Percentiles rank a stretch among this genome's conserved stretches.
Conservation (phyloP, 2,329 filamentous ascomycete genomes). For the Orbilia ellipsospora region DNA sequence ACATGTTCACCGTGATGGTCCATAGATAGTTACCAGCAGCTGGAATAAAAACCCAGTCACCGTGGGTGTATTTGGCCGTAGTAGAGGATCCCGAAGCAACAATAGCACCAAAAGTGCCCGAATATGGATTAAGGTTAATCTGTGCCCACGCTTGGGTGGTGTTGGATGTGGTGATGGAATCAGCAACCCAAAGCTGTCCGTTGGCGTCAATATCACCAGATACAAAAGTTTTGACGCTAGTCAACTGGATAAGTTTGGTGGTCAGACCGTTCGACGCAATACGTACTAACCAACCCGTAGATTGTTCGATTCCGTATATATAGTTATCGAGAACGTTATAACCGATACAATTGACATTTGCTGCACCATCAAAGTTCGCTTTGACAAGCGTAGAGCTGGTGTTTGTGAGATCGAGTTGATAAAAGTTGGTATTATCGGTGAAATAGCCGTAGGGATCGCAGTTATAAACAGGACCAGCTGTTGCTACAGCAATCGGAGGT, state of each 20-base stretch:
- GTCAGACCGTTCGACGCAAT: neutral
- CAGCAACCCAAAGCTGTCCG: constrained; percentile 12
- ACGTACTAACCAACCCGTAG: neutral
- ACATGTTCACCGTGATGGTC: neutral
- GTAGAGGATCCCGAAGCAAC: neutral
- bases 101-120: neutral
- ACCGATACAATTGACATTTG: constrained; percentile 11
- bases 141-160: neutral
- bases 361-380: neutral
- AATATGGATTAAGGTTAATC: constrained; percentile 18
- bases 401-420: constrained; percentile 1
- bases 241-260: neutral
- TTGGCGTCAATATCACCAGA: constrained; percentile 5
- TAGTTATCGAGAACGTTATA: constrained; percentile 30
- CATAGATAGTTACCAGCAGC: constrained; percentile 6
- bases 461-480: neutral
- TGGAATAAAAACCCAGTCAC: constrained; percentile 19
- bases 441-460: constrained; percentile 17
- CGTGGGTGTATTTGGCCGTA: neutral
- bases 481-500: neutral
- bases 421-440: neutral
- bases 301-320: constrained; percentile 2
- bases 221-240: neutral
- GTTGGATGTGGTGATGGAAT: neutral
- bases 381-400: constrained; percentile 1